These are phyloP conservation scores for Aureobasidium sp. DNA, from an alignment of 2,329 filamentous ascomycete species.

Conservation along the genomic window DNA sequence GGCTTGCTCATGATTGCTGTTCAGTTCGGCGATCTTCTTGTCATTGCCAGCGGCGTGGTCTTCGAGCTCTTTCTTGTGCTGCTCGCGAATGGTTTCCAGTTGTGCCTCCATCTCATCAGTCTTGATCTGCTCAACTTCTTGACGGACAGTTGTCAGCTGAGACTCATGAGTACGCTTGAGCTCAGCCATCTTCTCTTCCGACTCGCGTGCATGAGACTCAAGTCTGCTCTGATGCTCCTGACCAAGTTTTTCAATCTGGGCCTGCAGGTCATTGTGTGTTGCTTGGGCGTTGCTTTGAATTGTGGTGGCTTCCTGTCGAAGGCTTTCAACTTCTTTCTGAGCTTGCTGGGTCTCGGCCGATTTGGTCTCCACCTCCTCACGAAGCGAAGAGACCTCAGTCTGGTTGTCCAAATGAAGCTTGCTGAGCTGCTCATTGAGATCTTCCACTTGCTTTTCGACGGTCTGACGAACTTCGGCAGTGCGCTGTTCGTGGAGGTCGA, in stretches of 20 bases:
- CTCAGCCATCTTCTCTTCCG: neutral
- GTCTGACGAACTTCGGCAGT: neutral
- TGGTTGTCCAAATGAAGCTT: neutral
- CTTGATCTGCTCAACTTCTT: neutral
- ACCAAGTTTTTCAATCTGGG: neutral
- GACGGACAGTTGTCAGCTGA: neutral
- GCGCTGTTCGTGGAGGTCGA: neutral
- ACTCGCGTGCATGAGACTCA: neutral
- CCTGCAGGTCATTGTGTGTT: neutral
- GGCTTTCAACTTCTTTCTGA: neutral
- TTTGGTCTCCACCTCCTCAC: neutral
- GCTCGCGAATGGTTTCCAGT: neutral
- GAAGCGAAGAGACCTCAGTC: neutral
- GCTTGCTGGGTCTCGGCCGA: neutral
- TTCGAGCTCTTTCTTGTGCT: neutral
- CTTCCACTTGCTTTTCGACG: conserved; percentile 1
- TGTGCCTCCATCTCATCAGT: neutral
- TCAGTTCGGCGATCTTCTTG: neutral
- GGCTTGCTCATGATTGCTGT: neutral
- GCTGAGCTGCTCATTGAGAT: neutral
- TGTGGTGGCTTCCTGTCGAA: neutral
- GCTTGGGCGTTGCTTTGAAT: neutral
- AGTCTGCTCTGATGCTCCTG: neutral
- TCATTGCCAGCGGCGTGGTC: neutral
- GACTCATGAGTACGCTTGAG: neutral